These are phyloP conservation scores for Fagopyrum esculentum DNA, from an alignment of 148 eudicot genomes.

Conservation along the genomic window DNA sequence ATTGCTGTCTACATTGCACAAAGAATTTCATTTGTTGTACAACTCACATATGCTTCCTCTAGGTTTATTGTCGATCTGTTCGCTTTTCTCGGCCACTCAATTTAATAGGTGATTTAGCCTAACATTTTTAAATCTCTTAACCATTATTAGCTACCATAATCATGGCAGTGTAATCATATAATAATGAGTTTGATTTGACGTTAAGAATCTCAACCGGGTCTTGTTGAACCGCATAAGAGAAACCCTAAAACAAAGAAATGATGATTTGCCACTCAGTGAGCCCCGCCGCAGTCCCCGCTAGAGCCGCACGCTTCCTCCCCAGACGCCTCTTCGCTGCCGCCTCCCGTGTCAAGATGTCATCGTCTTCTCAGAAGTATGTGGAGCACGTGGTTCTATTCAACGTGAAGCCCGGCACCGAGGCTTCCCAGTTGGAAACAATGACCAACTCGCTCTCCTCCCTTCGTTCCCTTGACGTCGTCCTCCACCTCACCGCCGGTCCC, in stretches of 20 bases:
- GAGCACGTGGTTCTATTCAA: slow-evolving; percentile 83
- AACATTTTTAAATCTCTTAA: too few relatives aligned
- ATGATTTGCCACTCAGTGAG: slow-evolving; percentile 7
- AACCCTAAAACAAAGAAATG: not conserved
- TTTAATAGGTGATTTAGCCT: too few relatives aligned
- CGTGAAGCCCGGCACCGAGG: slow-evolving; percentile 40
- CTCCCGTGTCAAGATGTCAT: slow-evolving; percentile 32
- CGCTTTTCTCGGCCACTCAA: too few relatives aligned
- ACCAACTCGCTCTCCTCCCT: slow-evolving; percentile 45
- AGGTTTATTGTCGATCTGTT: too few relatives aligned
- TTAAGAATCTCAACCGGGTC: too few relatives aligned
- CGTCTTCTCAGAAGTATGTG: slow-evolving; percentile 26
- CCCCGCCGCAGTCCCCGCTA: not conserved
- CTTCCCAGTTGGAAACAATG: slow-evolving; percentile 43
- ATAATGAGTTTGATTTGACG: too few relatives aligned
- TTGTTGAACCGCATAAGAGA: not conserved
- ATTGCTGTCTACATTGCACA: too few relatives aligned
- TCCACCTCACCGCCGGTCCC: slow-evolving; percentile 51
- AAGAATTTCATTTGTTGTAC: too few relatives aligned
- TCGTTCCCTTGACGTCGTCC: slow-evolving; percentile 35
- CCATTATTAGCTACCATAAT: too few relatives aligned
- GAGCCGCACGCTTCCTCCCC: slow-evolving; percentile 5
- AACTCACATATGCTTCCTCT: too few relatives aligned
- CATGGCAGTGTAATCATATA: too few relatives aligned
- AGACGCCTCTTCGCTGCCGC: slow-evolving; percentile 11